phyloP scores from a whole-genome alignment of 441 rosid genomes.

The Hura crepitans region DNA sequence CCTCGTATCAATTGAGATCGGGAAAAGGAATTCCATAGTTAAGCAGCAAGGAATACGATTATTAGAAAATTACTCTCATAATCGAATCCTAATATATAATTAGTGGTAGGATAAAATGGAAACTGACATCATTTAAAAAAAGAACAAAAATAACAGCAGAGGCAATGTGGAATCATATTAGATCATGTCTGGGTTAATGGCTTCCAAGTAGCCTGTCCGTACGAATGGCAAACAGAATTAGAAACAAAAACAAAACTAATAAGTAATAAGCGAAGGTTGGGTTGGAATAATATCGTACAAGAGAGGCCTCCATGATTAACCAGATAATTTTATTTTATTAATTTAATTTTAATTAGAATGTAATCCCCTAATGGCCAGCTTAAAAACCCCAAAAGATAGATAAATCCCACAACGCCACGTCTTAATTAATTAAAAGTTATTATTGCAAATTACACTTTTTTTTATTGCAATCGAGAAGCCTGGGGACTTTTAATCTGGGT shows the following conservation, averaged over 20 bases:
- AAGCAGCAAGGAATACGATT: no score
- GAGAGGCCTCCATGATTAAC: slow-evolving; percentile 16
- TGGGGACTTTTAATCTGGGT: slow-evolving; percentile 23
- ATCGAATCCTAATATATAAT: no score
- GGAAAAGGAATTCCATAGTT: no score
- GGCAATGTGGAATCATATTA: background rate
- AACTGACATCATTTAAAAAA: background rate
- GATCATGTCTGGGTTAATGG: slow-evolving; percentile 27
- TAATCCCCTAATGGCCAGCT: slow-evolving; percentile 23
- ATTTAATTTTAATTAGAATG: background rate
- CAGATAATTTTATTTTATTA: no score
- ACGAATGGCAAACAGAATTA: slow-evolving; percentile 20
- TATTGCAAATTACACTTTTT: slow-evolving; percentile 4
- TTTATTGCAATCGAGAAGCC: slow-evolving; percentile 48
- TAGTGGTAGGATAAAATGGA: no score
- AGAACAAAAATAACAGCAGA: background rate
- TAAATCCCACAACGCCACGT: slow-evolving; percentile 46
- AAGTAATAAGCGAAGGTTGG: background rate
- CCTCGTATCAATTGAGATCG: no score
- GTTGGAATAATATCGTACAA: slow-evolving; percentile 1
- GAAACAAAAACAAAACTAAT: no score
- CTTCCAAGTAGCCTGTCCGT: no score
- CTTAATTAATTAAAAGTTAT: slow-evolving; percentile 9
- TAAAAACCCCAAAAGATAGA: slow-evolving; percentile 19
- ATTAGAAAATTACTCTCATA: no score